phyloP scores from a whole-genome alignment of 495 filamentous ascomycete genomes.

The Penicillium atrosanguineum region DNA sequence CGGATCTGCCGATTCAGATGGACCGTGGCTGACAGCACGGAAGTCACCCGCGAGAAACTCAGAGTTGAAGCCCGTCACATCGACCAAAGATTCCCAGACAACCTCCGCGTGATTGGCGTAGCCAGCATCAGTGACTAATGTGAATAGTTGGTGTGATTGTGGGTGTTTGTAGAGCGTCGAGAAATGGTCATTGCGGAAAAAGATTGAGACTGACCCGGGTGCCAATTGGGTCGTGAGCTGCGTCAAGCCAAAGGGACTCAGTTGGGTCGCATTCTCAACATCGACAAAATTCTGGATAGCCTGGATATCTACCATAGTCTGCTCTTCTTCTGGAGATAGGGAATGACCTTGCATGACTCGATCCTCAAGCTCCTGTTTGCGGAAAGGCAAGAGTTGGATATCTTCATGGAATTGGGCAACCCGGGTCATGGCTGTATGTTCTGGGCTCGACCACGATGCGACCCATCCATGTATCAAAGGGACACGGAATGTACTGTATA shows the following conservation, averaged over 20 bases:
- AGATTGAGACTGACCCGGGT: conserved; percentile 76
- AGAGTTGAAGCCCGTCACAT: conserved; percentile 77
- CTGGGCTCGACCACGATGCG: conserved; percentile 59
- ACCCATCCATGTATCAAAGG: conserved; percentile 96
- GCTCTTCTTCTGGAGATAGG: conserved; percentile 61
- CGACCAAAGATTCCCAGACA: conserved; percentile 91
- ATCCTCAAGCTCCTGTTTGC: conserved; percentile 82
- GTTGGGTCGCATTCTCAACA: conserved; percentile 72
- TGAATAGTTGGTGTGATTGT: conserved; percentile 64
- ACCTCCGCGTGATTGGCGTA: conserved; percentile 87
- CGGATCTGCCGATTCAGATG: conserved; percentile 23
- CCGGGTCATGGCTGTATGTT: conserved; percentile 64
- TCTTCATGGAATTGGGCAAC: conserved; percentile 84
- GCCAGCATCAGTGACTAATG: conserved; percentile 87
- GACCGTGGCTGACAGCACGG: conserved; percentile 65
- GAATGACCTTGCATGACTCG: conserved; percentile 58
- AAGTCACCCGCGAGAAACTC: conserved; percentile 92
- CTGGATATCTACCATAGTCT: conserved; percentile 74
- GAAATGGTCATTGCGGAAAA: conserved; percentile 98
- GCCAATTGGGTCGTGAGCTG: conserved; percentile 61
- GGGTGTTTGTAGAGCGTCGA: conserved; percentile 85
- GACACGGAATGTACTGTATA: conserved; percentile 84
- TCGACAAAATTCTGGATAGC: conserved; percentile 78
- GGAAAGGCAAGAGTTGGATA: conserved; percentile 80
- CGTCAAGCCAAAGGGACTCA: conserved; percentile 77